phyloP scores from a whole-genome alignment of 2,329 filamentous ascomycete genomes.

The Neopestalotiopsis sp. region DNA sequence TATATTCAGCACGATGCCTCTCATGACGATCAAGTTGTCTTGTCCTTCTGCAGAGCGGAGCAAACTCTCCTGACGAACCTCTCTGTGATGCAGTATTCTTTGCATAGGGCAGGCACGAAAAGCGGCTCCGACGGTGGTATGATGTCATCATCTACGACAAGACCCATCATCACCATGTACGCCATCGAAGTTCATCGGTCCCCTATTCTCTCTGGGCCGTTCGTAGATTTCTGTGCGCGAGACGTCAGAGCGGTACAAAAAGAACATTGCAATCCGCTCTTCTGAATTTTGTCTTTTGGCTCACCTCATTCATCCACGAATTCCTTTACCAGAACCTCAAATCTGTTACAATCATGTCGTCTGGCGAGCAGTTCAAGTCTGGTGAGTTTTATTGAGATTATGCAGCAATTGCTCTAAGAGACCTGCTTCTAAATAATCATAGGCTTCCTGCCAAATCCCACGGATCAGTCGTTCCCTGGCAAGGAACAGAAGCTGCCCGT shows the following conservation, averaged over 20 bases:
- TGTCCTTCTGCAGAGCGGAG: neutral
- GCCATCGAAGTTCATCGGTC: conserved; percentile 7
- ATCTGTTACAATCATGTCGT: conserved; percentile 6
- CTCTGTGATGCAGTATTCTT: neutral
- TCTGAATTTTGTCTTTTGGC: neutral
- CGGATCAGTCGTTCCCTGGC: conserved; percentile 47
- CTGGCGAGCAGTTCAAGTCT: conserved; percentile 10
- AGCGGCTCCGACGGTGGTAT: conserved; percentile 12
- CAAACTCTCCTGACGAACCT: conserved; percentile 1
- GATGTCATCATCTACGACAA: conserved; percentile 16
- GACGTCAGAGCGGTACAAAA: neutral
- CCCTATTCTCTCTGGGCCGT: neutral
- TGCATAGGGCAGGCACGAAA: neutral
- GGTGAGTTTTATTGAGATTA: neutral
- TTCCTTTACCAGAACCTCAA: neutral
- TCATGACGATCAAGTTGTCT: neutral
- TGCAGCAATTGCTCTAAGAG: neutral
- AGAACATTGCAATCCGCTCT: neutral
- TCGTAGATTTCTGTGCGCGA: neutral
- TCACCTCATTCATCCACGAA: neutral
- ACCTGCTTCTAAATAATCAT: neutral
- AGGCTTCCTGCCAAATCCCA: conserved; percentile 34
- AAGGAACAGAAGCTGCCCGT: conserved; percentile 54
- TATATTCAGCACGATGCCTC: neutral
- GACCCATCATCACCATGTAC: conserved; percentile 13